phyloP scores from a whole-genome alignment of 345 rosid species.

The Angophora floribunda region DNA sequence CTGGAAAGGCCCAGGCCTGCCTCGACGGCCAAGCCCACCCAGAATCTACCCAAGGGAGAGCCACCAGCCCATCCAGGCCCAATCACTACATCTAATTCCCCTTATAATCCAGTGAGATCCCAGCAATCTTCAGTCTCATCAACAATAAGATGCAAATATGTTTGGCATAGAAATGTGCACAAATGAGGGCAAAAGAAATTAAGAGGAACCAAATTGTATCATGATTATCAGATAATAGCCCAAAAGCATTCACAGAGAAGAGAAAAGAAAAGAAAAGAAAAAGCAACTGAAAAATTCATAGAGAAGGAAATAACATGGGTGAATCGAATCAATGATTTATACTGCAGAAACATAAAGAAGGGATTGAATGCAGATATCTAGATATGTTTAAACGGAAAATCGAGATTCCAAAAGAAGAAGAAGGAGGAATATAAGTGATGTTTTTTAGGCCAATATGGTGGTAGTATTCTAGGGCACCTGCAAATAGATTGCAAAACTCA shows the following conservation, averaged over 20 bases:
- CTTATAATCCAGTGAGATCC: neutral
- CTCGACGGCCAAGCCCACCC: neutral
- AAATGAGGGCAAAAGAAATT: neutral
- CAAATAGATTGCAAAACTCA: neutral
- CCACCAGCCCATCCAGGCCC: neutral
- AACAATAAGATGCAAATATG: neutral
- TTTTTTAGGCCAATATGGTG: neutral
- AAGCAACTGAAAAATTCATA: neutral
- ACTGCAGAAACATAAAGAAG: neutral
- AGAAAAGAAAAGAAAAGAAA: too few relatives aligned
- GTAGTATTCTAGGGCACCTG: neutral
- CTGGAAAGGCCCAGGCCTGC: neutral
- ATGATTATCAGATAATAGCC: neutral
- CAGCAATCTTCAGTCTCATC: neutral
- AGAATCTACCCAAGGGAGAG: neutral
- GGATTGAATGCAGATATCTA: neutral
- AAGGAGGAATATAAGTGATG: neutral
- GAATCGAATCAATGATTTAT: accelerated
- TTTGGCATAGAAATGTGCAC: neutral
- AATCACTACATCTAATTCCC: neutral
- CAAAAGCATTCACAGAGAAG: neutral
- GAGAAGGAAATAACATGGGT: neutral
- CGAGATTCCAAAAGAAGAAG: neutral
- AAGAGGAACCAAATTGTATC: neutral
- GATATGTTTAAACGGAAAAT: neutral